Evolutionary conservation across 805 yeast species (phyloP).

Genomic region (Candida ovalis): DNA sequence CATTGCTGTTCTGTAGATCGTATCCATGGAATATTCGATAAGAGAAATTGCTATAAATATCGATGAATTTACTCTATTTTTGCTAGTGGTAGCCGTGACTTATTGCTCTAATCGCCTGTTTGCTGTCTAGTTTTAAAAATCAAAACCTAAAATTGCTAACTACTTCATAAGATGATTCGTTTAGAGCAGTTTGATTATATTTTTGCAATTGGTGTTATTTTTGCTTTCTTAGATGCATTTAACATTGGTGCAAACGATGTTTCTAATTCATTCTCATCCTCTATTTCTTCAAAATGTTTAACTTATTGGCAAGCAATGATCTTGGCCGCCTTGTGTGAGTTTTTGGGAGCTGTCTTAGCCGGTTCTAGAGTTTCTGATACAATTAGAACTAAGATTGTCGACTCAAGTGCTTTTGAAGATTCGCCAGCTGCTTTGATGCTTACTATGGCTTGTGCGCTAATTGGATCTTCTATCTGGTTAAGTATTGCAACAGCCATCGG

Average conservation of each 20-base stretch:
- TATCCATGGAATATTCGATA: not conserved
- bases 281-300: slow-evolving; percentile 66
- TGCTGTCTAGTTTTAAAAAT: too few relatives aligned
- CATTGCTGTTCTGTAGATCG: not conserved
- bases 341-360: slow-evolving; percentile 68
- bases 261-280: slow-evolving; percentile 73
- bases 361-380: slow-evolving; percentile 76
- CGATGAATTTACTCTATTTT: not conserved
- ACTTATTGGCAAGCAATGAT: slow-evolving; percentile 75
- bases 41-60: not conserved
- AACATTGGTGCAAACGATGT: slow-evolving; percentile 82
- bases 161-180: not conserved
- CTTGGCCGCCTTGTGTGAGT: slow-evolving; percentile 66
- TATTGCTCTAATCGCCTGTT: too few relatives aligned
- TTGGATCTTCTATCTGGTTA: slow-evolving; percentile 72
- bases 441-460: slow-evolving; percentile 70
- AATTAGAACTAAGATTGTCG: slow-evolving; percentile 60
- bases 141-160: not conserved
- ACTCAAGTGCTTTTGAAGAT: slow-evolving; percentile 41
- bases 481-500: slow-evolving; percentile 62
- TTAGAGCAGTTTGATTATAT: slow-evolving; percentile 53
- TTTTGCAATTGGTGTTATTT: slow-evolving; percentile 64
- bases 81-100: too few relatives aligned
- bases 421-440: slow-evolving; percentile 73
- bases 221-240: slow-evolving; percentile 76